Percentiles rank a stretch among this genome's conserved stretches.
phyloP scores from a whole-genome alignment of 192 early-diverging fungal species.

The Coemansia sp. region DNA sequence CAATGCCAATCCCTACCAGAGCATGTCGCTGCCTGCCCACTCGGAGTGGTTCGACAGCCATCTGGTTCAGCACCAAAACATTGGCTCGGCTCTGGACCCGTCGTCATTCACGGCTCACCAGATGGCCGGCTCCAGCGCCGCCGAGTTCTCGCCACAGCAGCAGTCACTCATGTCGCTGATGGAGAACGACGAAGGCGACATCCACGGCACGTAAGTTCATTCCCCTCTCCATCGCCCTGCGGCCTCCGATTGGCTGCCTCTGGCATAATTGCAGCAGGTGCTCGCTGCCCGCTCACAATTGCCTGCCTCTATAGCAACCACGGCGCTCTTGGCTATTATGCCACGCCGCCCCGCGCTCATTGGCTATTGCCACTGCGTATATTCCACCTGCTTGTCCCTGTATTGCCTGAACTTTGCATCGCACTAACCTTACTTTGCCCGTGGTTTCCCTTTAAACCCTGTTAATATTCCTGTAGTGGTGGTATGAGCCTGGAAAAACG shows the following conservation, averaged over 20 bases:
- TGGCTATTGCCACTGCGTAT: constrained; percentile 1
- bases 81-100: constrained; percentile 57
- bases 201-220: constrained; percentile 47
- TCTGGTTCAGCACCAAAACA: constrained; percentile 57
- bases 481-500: constrained; percentile 74
- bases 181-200: constrained; percentile 40
- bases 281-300: constrained; percentile 1
- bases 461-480: not conserved
- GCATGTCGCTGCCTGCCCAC: constrained; percentile 61
- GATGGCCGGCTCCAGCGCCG: constrained; percentile 29
- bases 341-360: constrained; percentile 4
- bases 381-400: not conserved
- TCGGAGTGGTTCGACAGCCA: constrained; percentile 55
- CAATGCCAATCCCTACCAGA: constrained; percentile 53
- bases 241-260: constrained; percentile 1
- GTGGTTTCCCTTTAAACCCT: not conserved
- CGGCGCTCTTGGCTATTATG: constrained; percentile 4
- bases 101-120: constrained; percentile 47
- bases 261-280: constrained; percentile 8
- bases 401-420: not conserved
- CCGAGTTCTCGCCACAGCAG: constrained; percentile 50
- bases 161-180: constrained; percentile 52
- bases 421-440: not conserved
- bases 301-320: not conserved
- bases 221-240: not conserved